phyloP scores from a whole-genome alignment of 148 eudicot species.

The Rhododendron williamsianum region DNA sequence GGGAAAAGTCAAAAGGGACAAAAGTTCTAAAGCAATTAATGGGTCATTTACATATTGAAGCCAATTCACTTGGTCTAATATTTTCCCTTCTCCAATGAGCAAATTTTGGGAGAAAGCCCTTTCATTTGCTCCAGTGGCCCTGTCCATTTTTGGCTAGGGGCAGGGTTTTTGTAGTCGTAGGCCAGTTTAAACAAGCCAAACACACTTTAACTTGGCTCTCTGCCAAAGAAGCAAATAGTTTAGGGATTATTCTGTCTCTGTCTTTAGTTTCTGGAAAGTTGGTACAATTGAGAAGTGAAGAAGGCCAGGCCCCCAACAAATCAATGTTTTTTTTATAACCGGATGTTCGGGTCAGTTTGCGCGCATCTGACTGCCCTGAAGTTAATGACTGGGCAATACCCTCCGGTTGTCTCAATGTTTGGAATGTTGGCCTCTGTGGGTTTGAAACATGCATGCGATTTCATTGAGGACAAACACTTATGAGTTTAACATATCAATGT shows the following conservation, averaged over 20 bases:
- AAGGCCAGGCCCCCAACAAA: neutral
- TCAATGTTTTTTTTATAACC: neutral
- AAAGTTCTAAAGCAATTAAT: neutral
- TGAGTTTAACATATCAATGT: no score
- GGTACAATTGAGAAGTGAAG: neutral
- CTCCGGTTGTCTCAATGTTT: no score
- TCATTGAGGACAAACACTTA: no score
- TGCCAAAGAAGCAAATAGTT: neutral
- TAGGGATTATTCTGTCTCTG: conserved; percentile 1
- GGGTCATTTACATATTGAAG: neutral
- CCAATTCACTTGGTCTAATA: conserved; percentile 9
- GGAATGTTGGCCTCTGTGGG: no score
- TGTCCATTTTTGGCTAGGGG: conserved; percentile 11
- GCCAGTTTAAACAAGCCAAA: neutral
- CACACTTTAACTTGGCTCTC: neutral
- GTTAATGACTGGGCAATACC: no score
- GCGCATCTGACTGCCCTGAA: no score
- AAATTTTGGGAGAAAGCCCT: conserved; percentile 1
- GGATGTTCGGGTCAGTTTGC: no score
- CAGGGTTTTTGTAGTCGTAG: neutral
- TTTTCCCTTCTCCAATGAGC: neutral
- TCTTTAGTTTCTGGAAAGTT: neutral
- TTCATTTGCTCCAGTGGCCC: conserved; percentile 1
- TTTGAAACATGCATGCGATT: no score
- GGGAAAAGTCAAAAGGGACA: neutral